These are phyloP conservation scores for Myxozyma mucilagina DNA, from an alignment of 805 yeast genomes.

Conservation along the genomic window DNA sequence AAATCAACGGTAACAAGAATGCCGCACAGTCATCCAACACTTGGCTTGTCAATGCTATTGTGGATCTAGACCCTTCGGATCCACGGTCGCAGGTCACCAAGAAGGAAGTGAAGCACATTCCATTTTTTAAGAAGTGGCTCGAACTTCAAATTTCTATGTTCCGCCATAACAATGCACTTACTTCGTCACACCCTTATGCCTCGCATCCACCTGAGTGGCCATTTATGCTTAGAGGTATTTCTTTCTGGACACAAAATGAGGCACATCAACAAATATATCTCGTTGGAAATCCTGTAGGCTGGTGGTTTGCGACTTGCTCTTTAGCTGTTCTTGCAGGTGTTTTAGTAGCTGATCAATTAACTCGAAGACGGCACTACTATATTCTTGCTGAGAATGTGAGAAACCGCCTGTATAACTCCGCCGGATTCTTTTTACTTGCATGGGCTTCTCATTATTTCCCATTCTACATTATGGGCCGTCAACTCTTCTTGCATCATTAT, in stretches of 20 bases:
- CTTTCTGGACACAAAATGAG: conserved; percentile 86
- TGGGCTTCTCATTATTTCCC: conserved; percentile 90
- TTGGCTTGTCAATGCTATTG: conserved; percentile 76
- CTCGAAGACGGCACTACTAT: conserved; percentile 67
- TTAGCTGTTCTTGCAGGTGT: conserved; percentile 65
- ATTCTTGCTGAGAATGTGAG: conserved; percentile 63
- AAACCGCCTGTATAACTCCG: conserved; percentile 70
- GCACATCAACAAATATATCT: conserved; percentile 76
- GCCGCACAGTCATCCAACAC: conserved; percentile 61
- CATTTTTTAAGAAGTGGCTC: conserved; percentile 84
- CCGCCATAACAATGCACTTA: conserved; percentile 82
- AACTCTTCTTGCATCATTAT: conserved; percentile 89
- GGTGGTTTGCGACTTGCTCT: conserved; percentile 76
- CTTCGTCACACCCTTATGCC: conserved; percentile 92
- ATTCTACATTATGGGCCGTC: conserved; percentile 87
- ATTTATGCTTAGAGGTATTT: conserved; percentile 80
- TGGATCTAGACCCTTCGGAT: conserved; percentile 55
- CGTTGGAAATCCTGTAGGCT: conserved; percentile 86
- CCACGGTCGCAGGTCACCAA: conserved; percentile 61
- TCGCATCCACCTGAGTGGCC: conserved; percentile 95
- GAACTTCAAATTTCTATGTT: conserved; percentile 90
- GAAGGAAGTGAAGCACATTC: conserved; percentile 58
- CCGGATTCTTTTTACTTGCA: conserved; percentile 80
- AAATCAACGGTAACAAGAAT: conserved; percentile 92
- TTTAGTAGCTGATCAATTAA: conserved; percentile 69